A percentile compares a stretch with the other conserved stretches of the same genome.
Evolutionary conservation across 495 filamentous ascomycete genomes (phyloP).

Genomic region (Xylaria cubensis): DNA sequence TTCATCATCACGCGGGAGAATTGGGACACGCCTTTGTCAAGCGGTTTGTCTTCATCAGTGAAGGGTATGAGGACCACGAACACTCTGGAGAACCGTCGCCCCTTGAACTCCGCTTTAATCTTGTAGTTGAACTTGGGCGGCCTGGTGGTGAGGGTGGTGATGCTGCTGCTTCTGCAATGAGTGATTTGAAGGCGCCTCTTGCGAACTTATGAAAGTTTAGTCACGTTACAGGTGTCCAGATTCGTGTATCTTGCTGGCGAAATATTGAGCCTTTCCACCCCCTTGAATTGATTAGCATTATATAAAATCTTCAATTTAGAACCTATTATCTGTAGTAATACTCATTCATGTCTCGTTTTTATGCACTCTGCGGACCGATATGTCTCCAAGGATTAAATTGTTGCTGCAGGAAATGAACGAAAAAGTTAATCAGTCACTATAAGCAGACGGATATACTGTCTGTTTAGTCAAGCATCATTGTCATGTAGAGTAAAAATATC

Average conservation of each 20-base stretch:
- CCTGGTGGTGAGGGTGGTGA: background rate
- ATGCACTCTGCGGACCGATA: background rate
- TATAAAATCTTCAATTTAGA: background rate
- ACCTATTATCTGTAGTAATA: background rate
- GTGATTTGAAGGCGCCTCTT: background rate
- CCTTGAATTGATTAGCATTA: background rate
- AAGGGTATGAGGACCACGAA: background rate
- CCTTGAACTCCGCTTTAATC: background rate
- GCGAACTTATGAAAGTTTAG: background rate
- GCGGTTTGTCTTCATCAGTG: constrained; percentile 9
- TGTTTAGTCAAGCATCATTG: background rate
- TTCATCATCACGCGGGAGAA: background rate
- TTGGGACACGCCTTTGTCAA: background rate
- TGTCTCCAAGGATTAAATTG: background rate
- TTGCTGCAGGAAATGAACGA: background rate
- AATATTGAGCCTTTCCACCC: background rate
- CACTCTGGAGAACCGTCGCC: background rate
- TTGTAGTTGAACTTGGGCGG: constrained; percentile 9
- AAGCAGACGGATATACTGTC: background rate
- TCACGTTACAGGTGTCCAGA: background rate
- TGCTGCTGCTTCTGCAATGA: background rate
- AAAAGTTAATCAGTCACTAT: background rate
- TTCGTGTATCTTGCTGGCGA: background rate
- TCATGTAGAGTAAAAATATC: background rate
- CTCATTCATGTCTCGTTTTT: background rate